Evolutionary conservation across 306 rosid genomes (phyloP).

Genomic region (Erythrophleum fordii): DNA sequence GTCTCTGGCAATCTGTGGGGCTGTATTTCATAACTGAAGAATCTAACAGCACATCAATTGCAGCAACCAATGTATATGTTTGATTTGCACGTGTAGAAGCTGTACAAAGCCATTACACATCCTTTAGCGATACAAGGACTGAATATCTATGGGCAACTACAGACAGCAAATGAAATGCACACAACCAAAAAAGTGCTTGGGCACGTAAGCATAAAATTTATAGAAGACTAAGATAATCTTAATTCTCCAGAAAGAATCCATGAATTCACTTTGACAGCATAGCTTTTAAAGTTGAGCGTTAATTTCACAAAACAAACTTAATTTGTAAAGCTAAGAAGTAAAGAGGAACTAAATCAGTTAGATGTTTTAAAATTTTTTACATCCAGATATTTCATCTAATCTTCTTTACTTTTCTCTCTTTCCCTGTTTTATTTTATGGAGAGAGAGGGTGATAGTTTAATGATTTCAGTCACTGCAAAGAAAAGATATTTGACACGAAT

Average conservation of each 20-base stretch:
- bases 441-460: background rate
- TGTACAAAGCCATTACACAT: constrained; percentile 49
- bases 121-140: constrained; percentile 14
- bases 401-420: constrained; percentile 17
- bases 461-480: constrained; percentile 16
- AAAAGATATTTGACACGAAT: background rate
- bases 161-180: constrained; percentile 15
- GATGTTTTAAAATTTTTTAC: background rate
- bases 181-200: background rate
- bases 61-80: constrained; percentile 86
- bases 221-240: background rate
- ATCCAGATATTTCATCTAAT: background rate
- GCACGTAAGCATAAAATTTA: constrained; percentile 31
- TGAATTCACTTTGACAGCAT: background rate
- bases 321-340: background rate
- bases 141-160: constrained; percentile 33
- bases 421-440: background rate
- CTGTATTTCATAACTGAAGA: constrained; percentile 80
- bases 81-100: constrained; percentile 79
- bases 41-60: constrained; percentile 87
- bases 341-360: background rate
- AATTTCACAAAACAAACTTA: background rate
- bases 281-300: constrained; percentile 8
- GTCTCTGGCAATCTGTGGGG: constrained; percentile 94
- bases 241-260: constrained; percentile 11